Conservation (phyloP, 2,329 filamentous ascomycete species). For the Ramularia endophylla region DNA sequence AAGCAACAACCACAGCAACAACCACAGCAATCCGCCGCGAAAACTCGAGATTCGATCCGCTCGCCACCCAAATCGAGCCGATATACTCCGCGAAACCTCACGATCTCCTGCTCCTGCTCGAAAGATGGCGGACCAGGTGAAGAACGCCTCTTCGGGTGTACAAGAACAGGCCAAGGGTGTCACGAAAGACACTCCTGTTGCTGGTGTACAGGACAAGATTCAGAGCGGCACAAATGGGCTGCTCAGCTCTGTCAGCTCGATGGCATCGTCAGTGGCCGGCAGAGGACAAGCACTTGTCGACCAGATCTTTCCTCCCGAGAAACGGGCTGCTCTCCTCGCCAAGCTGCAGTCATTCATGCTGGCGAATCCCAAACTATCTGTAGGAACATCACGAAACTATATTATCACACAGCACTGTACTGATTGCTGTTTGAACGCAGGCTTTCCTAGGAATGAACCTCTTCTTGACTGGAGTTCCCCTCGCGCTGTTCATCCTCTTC, state of each 20-base stretch:
- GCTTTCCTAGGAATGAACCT: slow-evolving; percentile 63
- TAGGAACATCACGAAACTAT: slow-evolving; percentile 37
- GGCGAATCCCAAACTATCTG: slow-evolving; percentile 63
- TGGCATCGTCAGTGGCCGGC: slow-evolving; percentile 21
- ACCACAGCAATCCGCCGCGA: slow-evolving; percentile 12
- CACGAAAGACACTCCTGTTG: slow-evolving; percentile 16
- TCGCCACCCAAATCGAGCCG: slow-evolving; percentile 19
- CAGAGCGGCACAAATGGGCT: slow-evolving; percentile 24
- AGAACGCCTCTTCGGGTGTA: slow-evolving; percentile 11
- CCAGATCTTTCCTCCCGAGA: slow-evolving; percentile 53
- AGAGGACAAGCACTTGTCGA: slow-evolving; percentile 40
- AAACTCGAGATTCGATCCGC: slow-evolving; percentile 24
- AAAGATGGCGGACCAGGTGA: slow-evolving; percentile 23
- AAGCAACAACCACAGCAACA: slow-evolving; percentile 1
- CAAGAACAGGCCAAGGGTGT: slow-evolving; percentile 17
- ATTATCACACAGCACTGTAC: neutral
- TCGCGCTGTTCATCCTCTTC: slow-evolving; percentile 65
- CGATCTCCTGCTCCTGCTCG: slow-evolving; percentile 9
- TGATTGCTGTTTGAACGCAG: slow-evolving; percentile 35
- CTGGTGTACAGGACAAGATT: slow-evolving; percentile 21
- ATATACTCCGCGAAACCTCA: slow-evolving; percentile 21
- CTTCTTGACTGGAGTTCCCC: slow-evolving; percentile 58
- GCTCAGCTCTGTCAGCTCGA: slow-evolving; percentile 25
- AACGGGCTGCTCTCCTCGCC: slow-evolving; percentile 53
- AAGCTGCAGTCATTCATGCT: slow-evolving; percentile 52